phyloP scores from a whole-genome alignment of 1,284 basidiomycete genomes.

The Fomitopsis betulina region DNA sequence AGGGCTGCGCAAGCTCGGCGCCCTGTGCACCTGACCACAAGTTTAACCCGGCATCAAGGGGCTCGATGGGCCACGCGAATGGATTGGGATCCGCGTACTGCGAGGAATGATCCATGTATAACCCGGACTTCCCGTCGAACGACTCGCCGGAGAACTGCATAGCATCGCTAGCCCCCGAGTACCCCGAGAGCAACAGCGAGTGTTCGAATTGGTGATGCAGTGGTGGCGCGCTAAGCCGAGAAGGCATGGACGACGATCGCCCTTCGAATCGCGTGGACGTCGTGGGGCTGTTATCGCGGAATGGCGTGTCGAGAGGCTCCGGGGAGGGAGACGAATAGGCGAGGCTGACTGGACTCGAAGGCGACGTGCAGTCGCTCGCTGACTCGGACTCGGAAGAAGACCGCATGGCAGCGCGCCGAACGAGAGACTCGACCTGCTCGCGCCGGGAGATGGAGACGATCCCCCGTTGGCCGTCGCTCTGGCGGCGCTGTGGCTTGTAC shows the following conservation, averaged over 20 bases:
- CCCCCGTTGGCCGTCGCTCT: conserved; percentile 9
- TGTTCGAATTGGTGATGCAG: background rate
- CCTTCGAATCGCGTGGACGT: background rate
- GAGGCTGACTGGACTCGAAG: conserved; percentile 15
- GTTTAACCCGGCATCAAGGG: background rate
- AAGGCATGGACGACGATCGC: conserved; percentile 11
- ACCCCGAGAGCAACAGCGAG: background rate
- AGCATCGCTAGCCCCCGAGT: background rate
- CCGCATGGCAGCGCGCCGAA: conserved; percentile 11
- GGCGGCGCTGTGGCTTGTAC: conserved; percentile 41
- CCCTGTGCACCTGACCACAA: background rate
- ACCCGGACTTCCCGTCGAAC: background rate
- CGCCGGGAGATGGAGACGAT: conserved; percentile 16
- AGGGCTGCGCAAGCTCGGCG: background rate
- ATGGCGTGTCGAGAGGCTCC: conserved; percentile 14
- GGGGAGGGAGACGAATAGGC: conserved; percentile 14
- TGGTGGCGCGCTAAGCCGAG: background rate
- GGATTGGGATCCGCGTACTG: background rate
- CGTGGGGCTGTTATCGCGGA: background rate
- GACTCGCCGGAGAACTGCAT: background rate
- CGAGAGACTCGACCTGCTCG: conserved; percentile 22
- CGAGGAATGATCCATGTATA: background rate
- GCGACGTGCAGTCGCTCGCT: conserved; percentile 10
- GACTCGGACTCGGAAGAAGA: conserved; percentile 2
- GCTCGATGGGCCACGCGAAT: background rate